Base-by-base conservation (phyloP, 2,329 filamentous ascomycete genomes). In the Sarocladium oryzae region DNA sequence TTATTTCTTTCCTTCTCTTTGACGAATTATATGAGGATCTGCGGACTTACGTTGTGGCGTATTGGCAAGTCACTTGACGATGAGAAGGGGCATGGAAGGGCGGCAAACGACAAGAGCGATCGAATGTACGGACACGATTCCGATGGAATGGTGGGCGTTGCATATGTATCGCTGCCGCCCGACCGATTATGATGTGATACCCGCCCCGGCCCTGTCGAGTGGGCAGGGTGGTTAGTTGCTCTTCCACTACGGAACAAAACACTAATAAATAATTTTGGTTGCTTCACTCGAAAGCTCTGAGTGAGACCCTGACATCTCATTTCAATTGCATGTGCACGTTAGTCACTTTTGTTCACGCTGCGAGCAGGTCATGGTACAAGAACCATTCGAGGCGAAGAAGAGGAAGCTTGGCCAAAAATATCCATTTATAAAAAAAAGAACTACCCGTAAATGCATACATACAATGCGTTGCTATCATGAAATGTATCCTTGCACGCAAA, bases 1-100 rank as follows among this genome's bases (percentile, higher is more conserved):
- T 65, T 33, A 63, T 64, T 54, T 61, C 57, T 59, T 55, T 64
- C 57, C 52, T 66, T 62, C 51, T 63, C 63, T 62, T 65, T 59
- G 56, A 58, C 56, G 59, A 60, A 59, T 56, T 62, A 56, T 56
- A 60, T 58, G 57, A 56, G 45, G 50, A 57, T 55, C 56, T 54
- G 58, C 54, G 43, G 55, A 55, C 55, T 28, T 61, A 48, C 7
- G 43, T 33, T 48, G 43, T 33, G 43, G 26, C 26, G 18, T 26
- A 21, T 33, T 20, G 43, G 16, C 28, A 48, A 33, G 26, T 32
- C n/a, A 48, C 16, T 32, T 33, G 43, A 48, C 43, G 26, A 48
- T 23, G 20, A 10, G 16, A 21, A 48, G 24, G 43, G 43, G 16
- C 32, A 32, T 9, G 43, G 16, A 21, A 11, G 24, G 43, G 28